phyloP scores from a whole-genome alignment of 2,329 filamentous ascomycete species.

The Aspergillus awamori region DNA sequence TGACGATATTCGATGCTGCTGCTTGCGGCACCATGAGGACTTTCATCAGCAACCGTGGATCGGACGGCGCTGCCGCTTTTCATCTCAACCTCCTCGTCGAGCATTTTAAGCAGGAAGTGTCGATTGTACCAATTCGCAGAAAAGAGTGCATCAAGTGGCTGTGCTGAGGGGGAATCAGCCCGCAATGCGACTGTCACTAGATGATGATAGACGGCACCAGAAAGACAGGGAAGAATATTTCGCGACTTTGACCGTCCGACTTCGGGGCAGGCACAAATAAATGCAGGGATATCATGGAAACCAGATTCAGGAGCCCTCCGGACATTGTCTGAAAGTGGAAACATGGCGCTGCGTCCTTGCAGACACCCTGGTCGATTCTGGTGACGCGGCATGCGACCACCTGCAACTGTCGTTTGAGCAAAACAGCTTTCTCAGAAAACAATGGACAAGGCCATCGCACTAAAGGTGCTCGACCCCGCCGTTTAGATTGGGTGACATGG shows the following conservation, averaged over 20 bases:
- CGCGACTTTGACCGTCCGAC: neutral
- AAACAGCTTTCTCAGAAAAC: neutral
- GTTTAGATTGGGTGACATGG: neutral
- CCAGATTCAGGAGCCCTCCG: neutral
- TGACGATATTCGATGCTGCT: slow-evolving; percentile 13
- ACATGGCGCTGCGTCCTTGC: neutral
- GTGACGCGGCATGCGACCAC: neutral
- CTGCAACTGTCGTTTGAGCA: neutral
- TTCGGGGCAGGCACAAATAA: neutral
- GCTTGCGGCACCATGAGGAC: neutral
- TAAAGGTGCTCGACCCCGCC: neutral
- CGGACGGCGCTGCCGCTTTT: slow-evolving; percentile 19
- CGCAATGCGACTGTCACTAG: neutral
- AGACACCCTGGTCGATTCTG: neutral
- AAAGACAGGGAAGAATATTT: neutral
- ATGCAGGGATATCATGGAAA: neutral
- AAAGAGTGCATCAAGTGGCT: neutral
- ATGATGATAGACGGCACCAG: neutral
- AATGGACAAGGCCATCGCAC: neutral
- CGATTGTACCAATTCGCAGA: too few species aligned
- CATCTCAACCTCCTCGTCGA: slow-evolving; percentile 11
- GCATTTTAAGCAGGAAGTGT: neutral
- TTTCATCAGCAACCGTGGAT: neutral
- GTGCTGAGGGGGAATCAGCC: neutral
- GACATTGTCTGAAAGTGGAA: neutral